Evolutionary conservation across 2,329 filamentous ascomycete species (phyloP), one percentile per base, ranked within the genome.

Genomic region (Talaromyces atroroseus): DNA sequence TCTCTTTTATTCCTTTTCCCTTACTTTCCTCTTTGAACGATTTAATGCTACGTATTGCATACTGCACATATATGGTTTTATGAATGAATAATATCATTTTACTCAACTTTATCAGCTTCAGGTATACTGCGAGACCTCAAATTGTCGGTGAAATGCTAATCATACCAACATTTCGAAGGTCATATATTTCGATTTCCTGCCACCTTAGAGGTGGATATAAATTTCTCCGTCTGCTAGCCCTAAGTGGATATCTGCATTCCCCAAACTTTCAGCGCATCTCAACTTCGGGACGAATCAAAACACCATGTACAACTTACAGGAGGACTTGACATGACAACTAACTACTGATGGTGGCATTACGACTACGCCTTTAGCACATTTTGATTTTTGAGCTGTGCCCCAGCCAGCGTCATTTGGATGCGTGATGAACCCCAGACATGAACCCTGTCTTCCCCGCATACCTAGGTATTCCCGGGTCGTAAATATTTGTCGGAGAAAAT

Each of bases 161-260:
- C 4, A 29, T 29, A 8, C 4, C 26, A 29, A 29, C 26, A 29
- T 29, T 29, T 29, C n/a, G 26, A 29, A 29, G 4, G 26, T 4
- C 26, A 29, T 8, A 29, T 29, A 8, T 8, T 29, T 8, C 8
- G 26, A 8, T 58, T 23, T 32, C 38, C 20, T 44, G 6, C 23
- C 23, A 40, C n/a, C 58, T 63, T 4, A 66, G 57, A 65, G 64
- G 64, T 65, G 64, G 63, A 66, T n/a, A 52, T 21, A 40, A 49
- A 62, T 64, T 65, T 64, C 60, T 65, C 64, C 63, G 61, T 59
- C 56, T 47, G 40, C 49, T 51, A 55, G 36, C 49, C 52, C 18
- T 42, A 48, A 52, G 18, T 34, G 42, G 40, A 29, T 29, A 5
- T 8, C n/a, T n/a, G 12, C 24, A 47, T 24, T 24, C 18, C 5